Evolutionary conservation across 345 rosid species (phyloP).

Genomic region (Acer negundo): DNA sequence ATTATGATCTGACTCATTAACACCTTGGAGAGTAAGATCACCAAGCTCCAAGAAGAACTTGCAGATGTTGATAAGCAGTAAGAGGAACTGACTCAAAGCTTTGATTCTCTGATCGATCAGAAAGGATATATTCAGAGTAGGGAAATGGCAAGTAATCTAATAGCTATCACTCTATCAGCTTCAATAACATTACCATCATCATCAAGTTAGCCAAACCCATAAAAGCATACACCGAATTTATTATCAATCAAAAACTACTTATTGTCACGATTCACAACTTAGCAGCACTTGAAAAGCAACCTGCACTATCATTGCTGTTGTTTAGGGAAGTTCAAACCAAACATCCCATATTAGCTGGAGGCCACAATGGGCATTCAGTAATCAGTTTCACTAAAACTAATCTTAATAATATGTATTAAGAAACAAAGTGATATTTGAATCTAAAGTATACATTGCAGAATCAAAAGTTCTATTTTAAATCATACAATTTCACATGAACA

Average conservation of each 20-base stretch:
- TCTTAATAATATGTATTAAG: neutral
- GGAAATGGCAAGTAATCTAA: neutral
- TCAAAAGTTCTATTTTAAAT: constrained; percentile 12
- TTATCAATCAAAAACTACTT: neutral
- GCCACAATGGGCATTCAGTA: neutral
- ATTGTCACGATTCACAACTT: neutral
- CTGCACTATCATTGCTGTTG: neutral
- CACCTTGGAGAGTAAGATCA: too few species aligned
- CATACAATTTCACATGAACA: constrained; percentile 19
- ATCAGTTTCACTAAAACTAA: neutral
- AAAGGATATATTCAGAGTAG: too few species aligned
- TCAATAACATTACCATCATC: neutral
- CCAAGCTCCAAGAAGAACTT: too few species aligned
- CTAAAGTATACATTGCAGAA: constrained; percentile 6
- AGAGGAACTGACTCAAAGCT: too few species aligned
- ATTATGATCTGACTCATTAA: too few species aligned
- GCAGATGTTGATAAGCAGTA: too few species aligned
- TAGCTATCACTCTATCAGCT: neutral
- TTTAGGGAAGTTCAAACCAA: neutral
- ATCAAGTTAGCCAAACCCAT: too few species aligned
- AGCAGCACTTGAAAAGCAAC: neutral
- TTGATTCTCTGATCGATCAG: too few species aligned
- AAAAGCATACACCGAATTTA: too few species aligned
- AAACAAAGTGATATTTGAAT: neutral
- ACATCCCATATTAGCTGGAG: neutral